Conservation (phyloP, 805 yeast genomes). For the Candida maris region DNA sequence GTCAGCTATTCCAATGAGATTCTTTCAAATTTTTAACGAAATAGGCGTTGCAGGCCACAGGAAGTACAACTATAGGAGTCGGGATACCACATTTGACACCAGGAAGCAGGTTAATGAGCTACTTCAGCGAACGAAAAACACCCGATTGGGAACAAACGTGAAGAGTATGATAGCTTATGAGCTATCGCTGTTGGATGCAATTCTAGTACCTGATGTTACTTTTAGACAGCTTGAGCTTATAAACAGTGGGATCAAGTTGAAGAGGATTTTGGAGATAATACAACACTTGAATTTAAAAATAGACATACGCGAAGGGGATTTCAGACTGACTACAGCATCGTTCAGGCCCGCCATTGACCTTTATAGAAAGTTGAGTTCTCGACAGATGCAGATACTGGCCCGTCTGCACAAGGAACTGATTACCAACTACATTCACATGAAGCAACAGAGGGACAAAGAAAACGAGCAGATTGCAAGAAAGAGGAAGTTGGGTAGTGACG, state of each 20-base stretch:
- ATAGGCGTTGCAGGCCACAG: conserved; percentile 35
- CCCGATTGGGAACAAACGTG: conserved; percentile 30
- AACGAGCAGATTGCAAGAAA: conserved; percentile 12
- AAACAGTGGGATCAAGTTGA: conserved; percentile 12
- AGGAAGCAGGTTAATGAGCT: conserved; percentile 33
- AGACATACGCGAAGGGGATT: conserved; percentile 12
- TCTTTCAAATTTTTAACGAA: conserved; percentile 63
- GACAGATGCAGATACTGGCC: conserved; percentile 10
- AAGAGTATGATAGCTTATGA: conserved; percentile 27
- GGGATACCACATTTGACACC: conserved; percentile 39
- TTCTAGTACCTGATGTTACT: conserved; percentile 17
- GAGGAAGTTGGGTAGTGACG: conserved; percentile 2
- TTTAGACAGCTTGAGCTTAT: conserved; percentile 12
- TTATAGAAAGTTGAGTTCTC: conserved; percentile 4
- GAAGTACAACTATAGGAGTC: conserved; percentile 24
- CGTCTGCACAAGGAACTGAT: conserved; percentile 16
- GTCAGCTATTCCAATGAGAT: conserved; percentile 54
- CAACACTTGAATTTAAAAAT: conserved; percentile 11
- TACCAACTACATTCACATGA: conserved; percentile 7
- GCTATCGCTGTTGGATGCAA: conserved; percentile 11
- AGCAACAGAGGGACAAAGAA: conserved; percentile 8
- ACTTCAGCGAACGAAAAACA: conserved; percentile 30
- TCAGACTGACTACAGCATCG: conserved; percentile 3
- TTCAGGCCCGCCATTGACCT: conserved; percentile 16
- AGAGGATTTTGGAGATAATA: conserved; percentile 12